These are phyloP conservation scores for Articulospora tetracladia DNA, from an alignment of 495 filamentous ascomycete genomes.

Conservation along the genomic window DNA sequence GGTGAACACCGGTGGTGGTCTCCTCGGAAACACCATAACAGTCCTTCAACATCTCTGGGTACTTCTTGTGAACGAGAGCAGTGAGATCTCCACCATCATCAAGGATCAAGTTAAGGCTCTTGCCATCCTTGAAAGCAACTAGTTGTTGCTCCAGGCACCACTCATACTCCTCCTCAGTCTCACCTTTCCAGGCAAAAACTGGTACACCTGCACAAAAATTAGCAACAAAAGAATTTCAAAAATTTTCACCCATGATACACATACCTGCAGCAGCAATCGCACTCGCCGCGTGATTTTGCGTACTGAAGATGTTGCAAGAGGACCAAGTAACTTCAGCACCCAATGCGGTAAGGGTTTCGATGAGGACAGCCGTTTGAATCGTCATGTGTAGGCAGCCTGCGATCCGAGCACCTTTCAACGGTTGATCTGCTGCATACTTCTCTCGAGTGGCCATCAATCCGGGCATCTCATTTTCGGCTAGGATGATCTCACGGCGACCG, in stretches of 20 bases:
- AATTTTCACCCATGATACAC: not conserved
- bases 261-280: slow-evolving; percentile 82
- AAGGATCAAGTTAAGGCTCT: slow-evolving; percentile 96
- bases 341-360: slow-evolving; percentile 90
- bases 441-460: slow-evolving; percentile 92
- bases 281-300: slow-evolving; percentile 83
- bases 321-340: slow-evolving; percentile 98
- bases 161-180: slow-evolving; percentile 99
- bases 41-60: slow-evolving; percentile 93
- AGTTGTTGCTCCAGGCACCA: slow-evolving; percentile 99
- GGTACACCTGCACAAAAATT: slow-evolving; percentile 63
- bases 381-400: slow-evolving; percentile 99
- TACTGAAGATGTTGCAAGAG: slow-evolving; percentile 97
- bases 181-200: slow-evolving; percentile 99
- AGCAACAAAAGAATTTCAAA: too few species aligned
- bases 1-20: slow-evolving; percentile 99
- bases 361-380: slow-evolving; percentile 98
- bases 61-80: slow-evolving; percentile 93
- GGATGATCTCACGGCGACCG: slow-evolving; percentile 97
- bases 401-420: slow-evolving; percentile 76
- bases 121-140: slow-evolving; percentile 89
- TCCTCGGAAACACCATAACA: slow-evolving; percentile 99
- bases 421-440: slow-evolving; percentile 92
- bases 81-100: slow-evolving; percentile 98
- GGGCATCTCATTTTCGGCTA: slow-evolving; percentile 98